Evolutionary conservation across 2,329 filamentous ascomycete species (phyloP), one percentile per base, ranked within the genome.

Genomic region (Sordariomycetes sp.): DNA sequence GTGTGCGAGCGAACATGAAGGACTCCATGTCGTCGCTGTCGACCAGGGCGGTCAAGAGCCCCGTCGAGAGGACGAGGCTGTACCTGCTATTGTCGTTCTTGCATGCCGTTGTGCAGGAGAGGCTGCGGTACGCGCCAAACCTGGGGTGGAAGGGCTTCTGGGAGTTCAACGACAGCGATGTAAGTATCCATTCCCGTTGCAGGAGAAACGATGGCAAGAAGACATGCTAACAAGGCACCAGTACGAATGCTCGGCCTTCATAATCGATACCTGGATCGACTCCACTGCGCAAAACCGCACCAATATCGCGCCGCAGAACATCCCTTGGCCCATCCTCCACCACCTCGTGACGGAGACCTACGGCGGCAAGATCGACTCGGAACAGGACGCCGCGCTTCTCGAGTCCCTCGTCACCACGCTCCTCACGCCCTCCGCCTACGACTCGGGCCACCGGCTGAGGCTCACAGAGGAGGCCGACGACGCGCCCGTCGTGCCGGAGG

Each of bases 111-210:
- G 86, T 97, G 12, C 94, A 99, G 71, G 94, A 99, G 72, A 82
- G 95, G 65, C 78, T 99, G 62, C 88, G 94, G 62, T 99, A 99
- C 70, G 92, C 93, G 25, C 95, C 94, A 0, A 93, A 82, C 59
- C 78, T 99, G 58, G 94, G 94, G 61, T 99, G 94, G 94, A 97
- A 96, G 77, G 90, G 91, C 58, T 96, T 97, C 80, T 99, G 95
- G 94, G 95, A 99, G 73, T 99, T 99, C 73, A 99, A 99, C 70
- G 95, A 99, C 72, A 96, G 92, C 65, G 94, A 99, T 74, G 90
- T 95, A 83, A 88, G 89, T 86, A 64, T 59, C 46, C 16, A 51
- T 32, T 22, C 32, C 52, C 14, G 18, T 3, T 43, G 60, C 14
- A n/a, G 10, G 14, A 37, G 4, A 43, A 54, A 24, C 53, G 10